Conservation (phyloP, 345 rosid genomes). For the Clausena lansium region DNA sequence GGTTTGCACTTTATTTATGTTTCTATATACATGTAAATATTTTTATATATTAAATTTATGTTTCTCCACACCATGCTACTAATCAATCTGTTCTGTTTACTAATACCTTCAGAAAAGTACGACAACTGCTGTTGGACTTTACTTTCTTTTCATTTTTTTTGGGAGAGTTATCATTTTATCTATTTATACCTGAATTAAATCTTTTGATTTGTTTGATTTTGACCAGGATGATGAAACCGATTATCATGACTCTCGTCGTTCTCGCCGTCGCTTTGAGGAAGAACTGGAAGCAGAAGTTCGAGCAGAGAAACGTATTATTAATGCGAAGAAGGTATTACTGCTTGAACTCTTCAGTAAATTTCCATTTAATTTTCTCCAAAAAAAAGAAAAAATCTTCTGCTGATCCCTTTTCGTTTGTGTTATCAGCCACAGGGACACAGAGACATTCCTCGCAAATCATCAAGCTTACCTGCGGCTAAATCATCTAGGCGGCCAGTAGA, state of each 20-base stretch:
- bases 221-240: constrained; percentile 84
- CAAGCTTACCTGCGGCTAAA: constrained; percentile 52
- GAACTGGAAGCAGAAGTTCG: constrained; percentile 89
- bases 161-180: neutral
- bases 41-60: neutral
- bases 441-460: constrained; percentile 63
- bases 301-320: constrained; percentile 86
- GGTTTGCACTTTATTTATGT: constrained; percentile 42
- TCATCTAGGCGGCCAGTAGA: constrained; percentile 65
- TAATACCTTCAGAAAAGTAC: neutral
- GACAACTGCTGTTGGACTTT: neutral
- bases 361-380: neutral
- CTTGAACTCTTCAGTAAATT: constrained; percentile 3
- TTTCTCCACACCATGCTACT: neutral
- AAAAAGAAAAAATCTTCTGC: neutral
- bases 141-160: neutral
- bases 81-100: neutral
- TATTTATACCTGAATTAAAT: neutral
- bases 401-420: neutral
- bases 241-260: constrained; percentile 70
- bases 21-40: neutral
- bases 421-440: constrained; percentile 55
- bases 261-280: constrained; percentile 81
- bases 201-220: constrained; percentile 16
- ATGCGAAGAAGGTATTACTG: constrained; percentile 81